These are phyloP conservation scores for Zoysia matrella DNA, from an alignment of 202 grass and related monocot genomes.

Conservation along the genomic window DNA sequence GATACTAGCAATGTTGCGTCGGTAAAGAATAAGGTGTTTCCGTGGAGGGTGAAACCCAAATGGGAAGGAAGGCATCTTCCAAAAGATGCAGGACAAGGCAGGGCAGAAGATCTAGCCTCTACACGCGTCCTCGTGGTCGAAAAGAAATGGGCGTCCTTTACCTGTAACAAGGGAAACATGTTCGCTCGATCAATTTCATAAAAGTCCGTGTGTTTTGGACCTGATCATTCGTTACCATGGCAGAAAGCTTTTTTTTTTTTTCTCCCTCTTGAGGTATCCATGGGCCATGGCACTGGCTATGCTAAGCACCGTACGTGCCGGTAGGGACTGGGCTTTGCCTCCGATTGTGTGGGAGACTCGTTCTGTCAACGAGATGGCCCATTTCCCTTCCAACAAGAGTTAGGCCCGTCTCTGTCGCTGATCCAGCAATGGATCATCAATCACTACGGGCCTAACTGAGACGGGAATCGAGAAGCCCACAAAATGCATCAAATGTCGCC, in stretches of 20 bases:
- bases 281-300: no score
- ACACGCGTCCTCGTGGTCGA: neutral
- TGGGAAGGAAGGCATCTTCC: conserved; percentile 10
- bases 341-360: neutral
- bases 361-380: neutral
- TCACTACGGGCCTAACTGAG: no score
- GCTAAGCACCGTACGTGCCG: no score
- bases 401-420: neutral
- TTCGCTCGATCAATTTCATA: conserved; percentile 31
- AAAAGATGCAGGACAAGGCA: neutral
- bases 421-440: neutral
- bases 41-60: conserved; percentile 21
- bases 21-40: conserved; percentile 13
- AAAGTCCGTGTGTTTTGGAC: neutral
- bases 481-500: no score
- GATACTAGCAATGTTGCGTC: conserved; percentile 1
- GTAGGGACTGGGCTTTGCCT: neutral
- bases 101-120: no score
- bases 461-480: no score
- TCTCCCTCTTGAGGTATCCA: no score
- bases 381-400: neutral
- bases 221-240: neutral
- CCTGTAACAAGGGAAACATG: neutral
- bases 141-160: neutral
- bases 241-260: no score